Evolutionary conservation across 768 basidiomycete species (phyloP).

Genomic region (Daedaleopsis nitida): DNA sequence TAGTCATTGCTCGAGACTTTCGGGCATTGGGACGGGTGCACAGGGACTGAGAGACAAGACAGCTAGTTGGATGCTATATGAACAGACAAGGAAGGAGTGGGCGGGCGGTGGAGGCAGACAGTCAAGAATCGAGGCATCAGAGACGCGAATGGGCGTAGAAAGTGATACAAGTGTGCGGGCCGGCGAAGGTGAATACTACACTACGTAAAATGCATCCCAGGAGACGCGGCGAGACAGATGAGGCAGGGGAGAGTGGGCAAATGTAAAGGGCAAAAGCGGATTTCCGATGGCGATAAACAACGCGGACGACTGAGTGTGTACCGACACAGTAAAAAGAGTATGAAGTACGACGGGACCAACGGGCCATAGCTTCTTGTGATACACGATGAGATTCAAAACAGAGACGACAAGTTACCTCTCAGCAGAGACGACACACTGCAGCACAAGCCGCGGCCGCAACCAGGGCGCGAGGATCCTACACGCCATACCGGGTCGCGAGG

Average conservation of each 20-base stretch:
- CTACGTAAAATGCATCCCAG: conserved; percentile 21
- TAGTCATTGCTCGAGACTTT: background rate
- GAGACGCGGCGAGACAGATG: conserved; percentile 5
- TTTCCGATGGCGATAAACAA: background rate
- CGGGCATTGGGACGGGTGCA: conserved; percentile 1
- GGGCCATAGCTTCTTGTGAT: conserved; percentile 11
- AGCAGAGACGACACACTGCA: background rate
- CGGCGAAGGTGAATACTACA: conserved; percentile 23
- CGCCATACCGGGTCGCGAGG: conserved; percentile 83
- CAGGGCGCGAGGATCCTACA: conserved; percentile 34
- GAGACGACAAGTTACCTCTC: background rate
- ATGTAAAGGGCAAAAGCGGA: conserved; percentile 13
- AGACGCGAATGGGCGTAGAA: conserved; percentile 15
- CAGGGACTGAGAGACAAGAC: background rate
- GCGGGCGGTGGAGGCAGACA: background rate
- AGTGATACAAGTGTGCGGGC: background rate
- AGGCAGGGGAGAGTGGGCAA: conserved; percentile 8
- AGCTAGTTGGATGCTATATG: background rate
- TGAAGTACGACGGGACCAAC: background rate
- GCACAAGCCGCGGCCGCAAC: background rate
- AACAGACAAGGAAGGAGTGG: background rate
- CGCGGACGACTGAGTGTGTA: conserved; percentile 2
- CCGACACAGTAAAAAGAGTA: conserved; percentile 14
- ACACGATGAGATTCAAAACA: conserved; percentile 10
- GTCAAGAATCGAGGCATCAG: conserved; percentile 12